Evolutionary conservation across 805 yeast species (phyloP), one percentile per base, ranked within the genome.

Genomic region (Cyberlindnera samutprakarnensis): DNA sequence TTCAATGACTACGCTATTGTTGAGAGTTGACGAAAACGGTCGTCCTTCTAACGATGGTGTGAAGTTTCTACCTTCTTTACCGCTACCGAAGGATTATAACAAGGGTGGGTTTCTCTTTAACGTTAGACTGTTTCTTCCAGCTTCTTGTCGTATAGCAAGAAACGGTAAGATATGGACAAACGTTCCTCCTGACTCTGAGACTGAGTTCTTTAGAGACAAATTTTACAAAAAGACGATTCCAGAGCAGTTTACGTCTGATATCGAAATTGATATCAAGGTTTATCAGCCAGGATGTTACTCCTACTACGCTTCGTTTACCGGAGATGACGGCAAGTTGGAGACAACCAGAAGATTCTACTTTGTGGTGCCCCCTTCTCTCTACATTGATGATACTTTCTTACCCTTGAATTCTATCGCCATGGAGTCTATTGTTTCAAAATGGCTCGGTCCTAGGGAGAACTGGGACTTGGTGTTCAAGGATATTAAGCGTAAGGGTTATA

Each of bases 351-450:
- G 70, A 43, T 78, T 65, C 56, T 77, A 78, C 54, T 84, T 90
- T 55, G 78, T 75, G 19, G 94, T 81, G 10, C 86, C 88, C 1
- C 94, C 96, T 4, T 73, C 77, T 11, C 66, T 90, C 36, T 60
- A 62, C 26, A 61, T 84, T 35, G 66, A 70, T 28, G 74, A 62
- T 26, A 52, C 64, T 13, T 75, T 67, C 43, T 46, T 88, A 19
- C 79, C 90, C 2, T 68, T 88, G 49, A 84, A 88, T 49, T 70
- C 88, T 7, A 70, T 90, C 39, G 79, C 84, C 29, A 63, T 90
- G 51, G 92, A 88, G 56, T 74, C 95, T 1, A 77, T 92, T 25
- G 73, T 90, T 4, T 84, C 96, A 24, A 90, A 90, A 60, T 86
- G 96, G 90, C 72, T 88, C 60, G 96, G 96, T 2, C 68, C 73